Evolutionary conservation across 2,329 filamentous ascomycete species (phyloP), one percentile per base, ranked within the genome.

Genomic region (Fusarium concolor): DNA sequence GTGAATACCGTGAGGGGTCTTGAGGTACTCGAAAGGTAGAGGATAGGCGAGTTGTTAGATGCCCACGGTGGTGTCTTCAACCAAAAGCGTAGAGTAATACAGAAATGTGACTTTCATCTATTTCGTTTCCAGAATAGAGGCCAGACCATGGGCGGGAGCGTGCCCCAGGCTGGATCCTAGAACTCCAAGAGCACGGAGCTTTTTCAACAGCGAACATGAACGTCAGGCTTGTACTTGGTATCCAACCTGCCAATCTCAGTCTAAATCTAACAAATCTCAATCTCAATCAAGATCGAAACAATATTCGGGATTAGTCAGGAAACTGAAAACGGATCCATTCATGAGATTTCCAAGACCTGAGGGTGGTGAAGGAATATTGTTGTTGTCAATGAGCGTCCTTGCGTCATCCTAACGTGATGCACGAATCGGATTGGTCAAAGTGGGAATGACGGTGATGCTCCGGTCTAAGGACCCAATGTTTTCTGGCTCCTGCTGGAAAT

Each of bases 321-420:
- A 64, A 52, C 37, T 41, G 54, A 53, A 57, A 64, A 59, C 49
- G 52, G 63, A 49, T 46, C 22, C 45, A 56, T 39, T 44, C 28
- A 45, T 31, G n/a, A 35, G 46, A 41, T 59, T 49, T 54, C 51
- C 56, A 42, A 64, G 51, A 62, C 29, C 26, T 56, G 55, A 59
- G 47, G 53, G 37, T 56, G 54, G 35, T 67, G 66, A 67, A 53
- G 44, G 56, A 56, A 53, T 58, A 55, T 52, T 56, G 59, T 52
- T 44, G 60, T 49, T 47, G 61, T 59, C 56, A 44, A 35, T 56
- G 57, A 53, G 57, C 29, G 38, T 65, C 55, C 62, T 64, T 74
- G 72, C 71, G 72, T 74, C 71, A 74, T 74, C 72, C 51, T 52
- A 55, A 57, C 61, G 62, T 53, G 58, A 62, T 43, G 57, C 52